Evolutionary conservation across 345 rosid genomes (phyloP), one percentile per base, ranked within the genome.

Genomic region (Hevea brasiliensis): DNA sequence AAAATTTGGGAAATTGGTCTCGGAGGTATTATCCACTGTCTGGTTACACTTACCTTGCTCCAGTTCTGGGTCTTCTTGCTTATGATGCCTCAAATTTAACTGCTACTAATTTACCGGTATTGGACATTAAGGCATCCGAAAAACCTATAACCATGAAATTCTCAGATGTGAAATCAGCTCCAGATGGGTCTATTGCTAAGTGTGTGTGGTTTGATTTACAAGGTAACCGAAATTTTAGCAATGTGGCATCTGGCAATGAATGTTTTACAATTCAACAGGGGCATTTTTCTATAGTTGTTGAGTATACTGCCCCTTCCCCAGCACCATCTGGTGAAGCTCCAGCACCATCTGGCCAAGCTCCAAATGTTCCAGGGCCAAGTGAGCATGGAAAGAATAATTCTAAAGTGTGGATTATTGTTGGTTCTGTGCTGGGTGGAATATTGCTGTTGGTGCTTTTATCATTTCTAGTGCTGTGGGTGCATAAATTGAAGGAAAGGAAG

Each of bases 1-100:
- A 95, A 60, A 92, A 95, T 81, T 79, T 93, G 79, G 97, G 90
- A 12, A 90, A 93, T 83, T 86, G 82, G 91, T 91, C 99, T 53
- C 59, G 0, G n/a, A 60, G 35, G 20, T 93, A 87, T 66, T 95
- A 93, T 81, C 90, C 87, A 12, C 78, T 91, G 17, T 57, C 86
- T 18, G 83, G 80, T 65, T 84, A 93, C 62, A 84, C 82, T 3
- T 86, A 80, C 67, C 81, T 95, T 3, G 81, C 99, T 14, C 97
- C 99, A 0, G 87, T 95, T 8, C 57, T 93, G 58, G 97, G 96
- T 56, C 97, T 95, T 58, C 92, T 93, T 41, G 91, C 96, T 75
- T 95, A 95, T 44, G 81, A 78, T 69, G 99, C 96, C 48, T 69
- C 84, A 24, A 83, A 93, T 68, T 87, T 95, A 65, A 85, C 88